Evolutionary conservation across 805 yeast species (phyloP), one percentile per base, ranked within the genome.

Genomic region (Saturnispora quitensis): DNA sequence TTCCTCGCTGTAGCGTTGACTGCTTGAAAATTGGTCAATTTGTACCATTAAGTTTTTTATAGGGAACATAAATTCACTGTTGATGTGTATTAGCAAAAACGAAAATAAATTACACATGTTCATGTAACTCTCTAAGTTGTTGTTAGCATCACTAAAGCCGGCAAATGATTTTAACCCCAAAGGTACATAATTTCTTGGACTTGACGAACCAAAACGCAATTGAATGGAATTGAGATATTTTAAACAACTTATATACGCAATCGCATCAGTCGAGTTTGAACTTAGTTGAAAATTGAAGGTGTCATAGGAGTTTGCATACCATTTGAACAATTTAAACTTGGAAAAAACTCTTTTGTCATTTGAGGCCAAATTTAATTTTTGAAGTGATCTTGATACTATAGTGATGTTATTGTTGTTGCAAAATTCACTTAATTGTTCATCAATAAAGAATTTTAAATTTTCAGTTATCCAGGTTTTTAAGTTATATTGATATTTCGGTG

Each of bases 61-160:
- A 5, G 35, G 49, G 3, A 12, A n/a, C 12, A 47, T 8, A 25
- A 47, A 25, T 15, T 36, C 43, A 4, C 20, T 31, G 20, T 38
- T 47, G n/a, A 20, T 20, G 13, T 38, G 17, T 7, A 42, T 48
- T 3, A 36, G 68, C 34, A 49, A 68, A 54, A 17, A 62, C 58
- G 53, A 63, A 68, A 56, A 63, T n/a, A 68, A 47, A 53, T 66
- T 67, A 56, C 60, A 59, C 50, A 60, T 64, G 51, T 65, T 66
- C 42, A 63, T 45, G 50, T 66, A 60, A 17, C 60, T 54, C 47
- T 65, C 68, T 15, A 63, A 50, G 50, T 55, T 60, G 7, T 57
- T 57, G 15, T 58, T 58, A 13, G 48, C 47, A 6, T 56, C 50
- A 5, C 67, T 61, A 46, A 70, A 64, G 8, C 61, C 58, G 2